phyloP scores from a whole-genome alignment of 495 filamentous ascomycete species.

The Lentithecium fluviatile region DNA sequence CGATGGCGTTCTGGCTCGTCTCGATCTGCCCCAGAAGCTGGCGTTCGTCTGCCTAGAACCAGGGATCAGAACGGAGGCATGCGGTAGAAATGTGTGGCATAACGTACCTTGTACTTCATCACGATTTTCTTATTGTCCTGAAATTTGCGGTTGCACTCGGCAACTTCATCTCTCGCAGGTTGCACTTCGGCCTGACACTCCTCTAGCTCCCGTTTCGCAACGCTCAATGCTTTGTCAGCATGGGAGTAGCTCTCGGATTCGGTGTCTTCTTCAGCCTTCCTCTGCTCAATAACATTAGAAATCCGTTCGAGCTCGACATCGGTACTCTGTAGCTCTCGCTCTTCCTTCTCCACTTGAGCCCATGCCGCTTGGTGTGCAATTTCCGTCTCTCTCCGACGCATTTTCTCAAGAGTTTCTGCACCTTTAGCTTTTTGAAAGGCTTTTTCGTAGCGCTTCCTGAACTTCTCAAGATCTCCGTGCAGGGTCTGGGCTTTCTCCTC shows the following conservation, averaged over 20 bases:
- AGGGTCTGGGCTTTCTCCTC: conserved; percentile 55
- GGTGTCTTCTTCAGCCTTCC: conserved; percentile 44
- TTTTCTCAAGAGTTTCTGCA: conserved; percentile 45
- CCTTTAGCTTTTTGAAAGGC: conserved; percentile 50
- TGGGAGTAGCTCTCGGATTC: conserved; percentile 43
- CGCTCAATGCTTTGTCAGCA: conserved; percentile 45
- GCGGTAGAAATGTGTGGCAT: neutral
- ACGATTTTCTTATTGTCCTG: conserved; percentile 29
- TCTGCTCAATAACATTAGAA: conserved; percentile 48
- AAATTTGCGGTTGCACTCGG: conserved; percentile 43
- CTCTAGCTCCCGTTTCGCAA: conserved; percentile 39
- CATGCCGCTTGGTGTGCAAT: conserved; percentile 11
- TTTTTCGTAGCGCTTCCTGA: conserved; percentile 45
- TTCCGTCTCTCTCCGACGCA: conserved; percentile 24
- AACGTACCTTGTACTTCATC: conserved; percentile 7
- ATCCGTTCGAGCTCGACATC: neutral
- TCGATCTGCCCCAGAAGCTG: conserved; percentile 47
- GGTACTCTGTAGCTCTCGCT: neutral
- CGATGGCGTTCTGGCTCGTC: conserved; percentile 33
- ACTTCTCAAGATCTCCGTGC: conserved; percentile 50
- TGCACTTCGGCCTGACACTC: conserved; percentile 42
- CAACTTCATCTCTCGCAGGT: conserved; percentile 44
- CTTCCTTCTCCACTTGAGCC: conserved; percentile 14
- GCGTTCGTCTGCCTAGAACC: conserved; percentile 47
- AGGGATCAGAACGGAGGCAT: neutral